These are phyloP conservation scores for Thymus mandschuricus DNA, from an alignment of 257 asterid species.

Conservation along the genomic window DNA sequence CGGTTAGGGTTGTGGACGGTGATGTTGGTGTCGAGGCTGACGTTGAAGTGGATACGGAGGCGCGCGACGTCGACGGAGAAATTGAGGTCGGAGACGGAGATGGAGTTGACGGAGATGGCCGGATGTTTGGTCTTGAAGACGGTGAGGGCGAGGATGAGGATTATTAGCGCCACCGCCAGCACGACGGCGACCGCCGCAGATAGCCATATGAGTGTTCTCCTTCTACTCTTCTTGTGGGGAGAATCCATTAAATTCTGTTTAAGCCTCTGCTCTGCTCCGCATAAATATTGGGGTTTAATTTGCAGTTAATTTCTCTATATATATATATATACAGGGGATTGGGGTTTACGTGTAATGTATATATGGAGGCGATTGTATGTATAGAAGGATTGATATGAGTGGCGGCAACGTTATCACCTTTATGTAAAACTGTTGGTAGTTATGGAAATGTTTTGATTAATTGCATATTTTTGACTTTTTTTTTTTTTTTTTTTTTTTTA, in stretches of 20 bases:
- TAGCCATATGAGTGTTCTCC: conserved; percentile 28
- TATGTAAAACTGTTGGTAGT: too few relatives aligned
- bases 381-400: too few relatives aligned
- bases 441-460: too few relatives aligned
- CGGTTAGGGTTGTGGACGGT: conserved; percentile 61
- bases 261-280: background rate
- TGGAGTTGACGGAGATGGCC: conserved; percentile 49
- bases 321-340: too few relatives aligned
- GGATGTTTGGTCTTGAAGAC: conserved; percentile 75
- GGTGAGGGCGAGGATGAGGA: conserved; percentile 56
- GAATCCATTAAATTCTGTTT: background rate
- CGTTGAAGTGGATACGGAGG: conserved; percentile 46
- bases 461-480: too few relatives aligned
- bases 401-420: too few relatives aligned
- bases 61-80: conserved; percentile 47
- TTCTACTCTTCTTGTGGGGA: background rate
- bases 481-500: too few relatives aligned
- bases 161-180: conserved; percentile 39
- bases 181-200: conserved; percentile 28
- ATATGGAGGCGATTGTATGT: too few relatives aligned
- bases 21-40: conserved; percentile 44
- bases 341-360: background rate
- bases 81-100: conserved; percentile 45
- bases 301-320: background rate
- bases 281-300: background rate